Evolutionary conservation across 2,329 filamentous ascomycete genomes (phyloP).

Genomic region (Pestalotiopsis sp.): DNA sequence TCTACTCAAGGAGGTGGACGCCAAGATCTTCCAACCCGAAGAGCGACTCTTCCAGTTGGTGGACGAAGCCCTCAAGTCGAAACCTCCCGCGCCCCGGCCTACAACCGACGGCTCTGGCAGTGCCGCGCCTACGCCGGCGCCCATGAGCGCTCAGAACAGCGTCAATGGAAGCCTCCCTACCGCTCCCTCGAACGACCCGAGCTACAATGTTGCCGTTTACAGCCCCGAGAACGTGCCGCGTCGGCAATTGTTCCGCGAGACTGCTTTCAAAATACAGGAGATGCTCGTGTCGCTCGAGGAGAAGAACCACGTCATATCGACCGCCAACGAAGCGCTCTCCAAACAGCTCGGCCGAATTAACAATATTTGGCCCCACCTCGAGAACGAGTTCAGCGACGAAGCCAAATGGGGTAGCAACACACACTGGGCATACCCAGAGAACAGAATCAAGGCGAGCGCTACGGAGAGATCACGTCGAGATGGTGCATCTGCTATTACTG

Average conservation of each 20-base stretch:
- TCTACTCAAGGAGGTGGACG: slow-evolving; percentile 94
- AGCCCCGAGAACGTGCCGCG: slow-evolving; percentile 62
- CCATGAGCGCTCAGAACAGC: slow-evolving; percentile 52
- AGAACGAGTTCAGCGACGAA: slow-evolving; percentile 89
- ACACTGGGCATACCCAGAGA: slow-evolving; percentile 95
- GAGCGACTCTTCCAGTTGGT: slow-evolving; percentile 78
- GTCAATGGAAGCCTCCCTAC: slow-evolving; percentile 36
- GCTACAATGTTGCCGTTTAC: slow-evolving; percentile 45
- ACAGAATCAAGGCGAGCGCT: slow-evolving; percentile 66
- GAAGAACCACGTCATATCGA: slow-evolving; percentile 95
- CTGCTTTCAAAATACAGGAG: slow-evolving; percentile 76
- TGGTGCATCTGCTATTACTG: slow-evolving; percentile 74
- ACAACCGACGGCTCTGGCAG: slow-evolving; percentile 45
- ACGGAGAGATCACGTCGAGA: slow-evolving; percentile 78
- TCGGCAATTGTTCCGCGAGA: slow-evolving; percentile 74
- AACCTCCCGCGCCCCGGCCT: slow-evolving; percentile 45
- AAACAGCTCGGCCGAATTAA: slow-evolving; percentile 84
- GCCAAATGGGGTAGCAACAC: slow-evolving; percentile 87
- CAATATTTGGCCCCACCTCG: slow-evolving; percentile 82
- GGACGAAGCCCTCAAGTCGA: slow-evolving; percentile 58
- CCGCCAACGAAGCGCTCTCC: slow-evolving; percentile 85
- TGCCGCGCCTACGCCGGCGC: slow-evolving; percentile 42
- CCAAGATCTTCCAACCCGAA: slow-evolving; percentile 89
- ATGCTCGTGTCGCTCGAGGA: slow-evolving; percentile 92
- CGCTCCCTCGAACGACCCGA: slow-evolving; percentile 43